Evolutionary conservation across 352 stramenopile species (phyloP), one percentile per base, ranked within the genome.

Genomic region (Stephanocyclus meneghinianus): DNA sequence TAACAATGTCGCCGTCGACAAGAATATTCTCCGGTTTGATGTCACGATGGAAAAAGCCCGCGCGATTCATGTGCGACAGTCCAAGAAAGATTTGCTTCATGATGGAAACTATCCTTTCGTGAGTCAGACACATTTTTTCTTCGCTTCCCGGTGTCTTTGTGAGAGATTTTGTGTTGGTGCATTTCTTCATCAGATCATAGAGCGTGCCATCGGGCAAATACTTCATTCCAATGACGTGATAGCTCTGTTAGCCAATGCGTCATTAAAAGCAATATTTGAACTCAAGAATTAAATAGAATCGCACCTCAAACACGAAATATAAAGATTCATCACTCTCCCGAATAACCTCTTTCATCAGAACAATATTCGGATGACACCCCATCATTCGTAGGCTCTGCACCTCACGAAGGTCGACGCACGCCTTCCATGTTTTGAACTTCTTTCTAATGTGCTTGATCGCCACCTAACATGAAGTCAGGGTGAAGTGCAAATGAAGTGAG

Each of bases 51-150:
- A 99, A 98, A 81, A 98, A 98, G 77, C 96, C 98, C 5, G 8
- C 18, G 30, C n/a, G 95, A 90, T 99, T 97, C 91, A 99, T 98
- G 87, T 98, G 98, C 32, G 95, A 91, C 2, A 99, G 82, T 0
- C 95, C 97, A 76, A 97, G 94, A 8, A 99, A 90, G 78, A 99
- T 97, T 91, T 99, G 97, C 78, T 95, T 98, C 89, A 98, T 96
- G 76, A 98, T 96, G 73, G 98, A 98, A 59, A 92, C 90, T 70
- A 99, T 65, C 26, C n/a, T n/a, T 11, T 71, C 53, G 2, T 77
- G 32, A 18, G 71, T 55, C 45, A 74, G 70, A 26, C 13, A 62
- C 44, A 37, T 35, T 30, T 65, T 56, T 15, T 6, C 18, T 53
- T 42, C 53, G 13, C 47, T 59, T 44, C 13, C 64, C 13, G 55